These are phyloP conservation scores for Heterobasidion irregulare DNA, from an alignment of 1,284 basidiomycete species.

Conservation along the genomic window DNA sequence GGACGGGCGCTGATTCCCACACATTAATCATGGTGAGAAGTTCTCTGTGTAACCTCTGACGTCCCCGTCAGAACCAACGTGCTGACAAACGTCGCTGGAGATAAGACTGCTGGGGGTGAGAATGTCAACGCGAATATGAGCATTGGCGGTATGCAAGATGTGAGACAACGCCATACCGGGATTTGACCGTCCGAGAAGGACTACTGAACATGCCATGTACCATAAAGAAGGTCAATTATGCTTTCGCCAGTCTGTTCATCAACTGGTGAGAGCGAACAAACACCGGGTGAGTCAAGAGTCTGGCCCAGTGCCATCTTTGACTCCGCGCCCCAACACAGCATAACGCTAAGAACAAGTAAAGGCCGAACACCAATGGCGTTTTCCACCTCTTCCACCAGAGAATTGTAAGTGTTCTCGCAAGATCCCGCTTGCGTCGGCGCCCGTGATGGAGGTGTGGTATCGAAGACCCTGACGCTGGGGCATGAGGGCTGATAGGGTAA, in stretches of 20 bases:
- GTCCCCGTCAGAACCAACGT: too few species aligned
- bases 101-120: background rate
- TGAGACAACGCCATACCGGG: background rate
- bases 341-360: slow-evolving; percentile 19
- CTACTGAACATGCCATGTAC: too few species aligned
- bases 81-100: background rate
- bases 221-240: too few species aligned
- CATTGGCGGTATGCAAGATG: background rate
- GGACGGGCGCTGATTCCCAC: background rate
- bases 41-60: background rate
- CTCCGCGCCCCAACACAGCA: slow-evolving; percentile 10
- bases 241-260: too few species aligned
- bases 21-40: background rate
- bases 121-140: background rate
- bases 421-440: slow-evolving; percentile 62
- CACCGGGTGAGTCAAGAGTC: too few species aligned
- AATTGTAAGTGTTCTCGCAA: slow-evolving; percentile 52
- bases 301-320: background rate
- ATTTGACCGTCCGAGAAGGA: background rate
- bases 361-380: slow-evolving; percentile 14
- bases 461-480: slow-evolving; percentile 19
- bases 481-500: slow-evolving; percentile 50
- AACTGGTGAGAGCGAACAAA: too few species aligned
- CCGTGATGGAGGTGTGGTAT: slow-evolving; percentile 43
- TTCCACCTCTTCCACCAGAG: slow-evolving; percentile 65